Evolutionary conservation across 768 basidiomycete species (phyloP).

Genomic region (Macrolepiota fuliginosa): DNA sequence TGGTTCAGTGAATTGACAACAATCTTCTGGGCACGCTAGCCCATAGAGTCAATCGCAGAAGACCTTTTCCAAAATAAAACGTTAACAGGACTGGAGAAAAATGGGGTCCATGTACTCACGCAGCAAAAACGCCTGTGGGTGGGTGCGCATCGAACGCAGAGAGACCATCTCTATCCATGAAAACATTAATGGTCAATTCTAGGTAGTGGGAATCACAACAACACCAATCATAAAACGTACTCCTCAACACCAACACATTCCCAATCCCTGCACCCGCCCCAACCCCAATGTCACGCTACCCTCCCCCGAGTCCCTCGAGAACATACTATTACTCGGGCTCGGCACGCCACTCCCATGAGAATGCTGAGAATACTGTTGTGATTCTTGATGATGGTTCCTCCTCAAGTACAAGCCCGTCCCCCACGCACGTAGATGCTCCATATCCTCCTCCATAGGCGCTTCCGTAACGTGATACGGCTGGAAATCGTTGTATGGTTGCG

Average conservation of each 20-base stretch:
- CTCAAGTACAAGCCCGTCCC: constrained; percentile 38
- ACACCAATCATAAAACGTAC: constrained; percentile 94
- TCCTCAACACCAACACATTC: constrained; percentile 87
- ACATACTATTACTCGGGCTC: constrained; percentile 75
- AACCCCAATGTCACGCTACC: constrained; percentile 72
- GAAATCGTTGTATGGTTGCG: constrained; percentile 38
- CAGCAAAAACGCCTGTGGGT: constrained; percentile 78
- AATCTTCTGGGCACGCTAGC: constrained; percentile 58
- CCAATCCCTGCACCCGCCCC: constrained; percentile 76
- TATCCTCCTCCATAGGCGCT: constrained; percentile 89
- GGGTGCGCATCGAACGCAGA: constrained; percentile 87
- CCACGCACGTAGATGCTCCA: constrained; percentile 81
- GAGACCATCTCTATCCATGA: constrained; percentile 59
- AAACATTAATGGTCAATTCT: not conserved
- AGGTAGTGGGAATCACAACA: constrained; percentile 25
- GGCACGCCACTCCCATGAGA: constrained; percentile 36
- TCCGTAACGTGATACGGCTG: constrained; percentile 80
- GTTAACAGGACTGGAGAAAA: not conserved
- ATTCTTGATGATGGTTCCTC: constrained; percentile 29
- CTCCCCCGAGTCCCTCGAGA: constrained; percentile 69
- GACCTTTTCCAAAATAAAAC: constrained; percentile 28
- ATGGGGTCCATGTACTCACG: constrained; percentile 46
- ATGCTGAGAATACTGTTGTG: too few relatives aligned
- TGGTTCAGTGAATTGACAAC: constrained; percentile 47
- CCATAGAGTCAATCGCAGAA: constrained; percentile 45